phyloP scores from a whole-genome alignment of 2,329 filamentous ascomycete species.

The Apiospora saccharicola region DNA sequence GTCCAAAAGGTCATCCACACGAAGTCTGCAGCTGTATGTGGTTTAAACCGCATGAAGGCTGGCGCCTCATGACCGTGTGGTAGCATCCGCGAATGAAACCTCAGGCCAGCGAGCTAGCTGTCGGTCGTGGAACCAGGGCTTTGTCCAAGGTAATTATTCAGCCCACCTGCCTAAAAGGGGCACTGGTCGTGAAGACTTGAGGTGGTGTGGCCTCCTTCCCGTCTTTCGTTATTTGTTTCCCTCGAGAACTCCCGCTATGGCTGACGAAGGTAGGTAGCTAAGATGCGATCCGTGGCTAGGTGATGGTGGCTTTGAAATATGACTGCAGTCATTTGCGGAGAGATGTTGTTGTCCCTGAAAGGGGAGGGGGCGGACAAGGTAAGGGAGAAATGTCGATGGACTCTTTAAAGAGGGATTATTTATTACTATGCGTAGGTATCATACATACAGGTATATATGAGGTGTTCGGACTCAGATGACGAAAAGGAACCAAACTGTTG shows the following conservation, averaged over 20 bases:
- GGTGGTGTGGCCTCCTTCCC: background rate
- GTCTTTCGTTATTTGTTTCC: background rate
- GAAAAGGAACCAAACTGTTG: background rate
- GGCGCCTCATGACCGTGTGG: conserved; percentile 8
- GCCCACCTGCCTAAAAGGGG: conserved; percentile 16
- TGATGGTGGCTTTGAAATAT: background rate
- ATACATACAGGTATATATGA: no score
- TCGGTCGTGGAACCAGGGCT: background rate
- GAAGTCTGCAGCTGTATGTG: background rate
- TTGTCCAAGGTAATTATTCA: background rate
- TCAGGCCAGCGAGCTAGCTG: background rate
- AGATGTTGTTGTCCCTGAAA: background rate
- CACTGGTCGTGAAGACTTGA: background rate
- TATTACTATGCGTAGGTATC: no score
- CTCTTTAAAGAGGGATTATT: background rate
- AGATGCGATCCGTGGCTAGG: background rate
- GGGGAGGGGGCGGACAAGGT: background rate
- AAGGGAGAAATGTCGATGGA: no score
- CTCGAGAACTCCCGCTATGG: background rate
- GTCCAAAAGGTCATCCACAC: background rate
- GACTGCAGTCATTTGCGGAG: background rate
- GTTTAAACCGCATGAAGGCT: conserved; percentile 9
- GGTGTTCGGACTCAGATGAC: background rate
- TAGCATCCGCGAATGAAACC: conserved; percentile 2
- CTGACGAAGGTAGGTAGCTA: background rate